Conservation (phyloP, 2,329 filamentous ascomycete genomes). For the Paecilomyces fulvus region DNA sequence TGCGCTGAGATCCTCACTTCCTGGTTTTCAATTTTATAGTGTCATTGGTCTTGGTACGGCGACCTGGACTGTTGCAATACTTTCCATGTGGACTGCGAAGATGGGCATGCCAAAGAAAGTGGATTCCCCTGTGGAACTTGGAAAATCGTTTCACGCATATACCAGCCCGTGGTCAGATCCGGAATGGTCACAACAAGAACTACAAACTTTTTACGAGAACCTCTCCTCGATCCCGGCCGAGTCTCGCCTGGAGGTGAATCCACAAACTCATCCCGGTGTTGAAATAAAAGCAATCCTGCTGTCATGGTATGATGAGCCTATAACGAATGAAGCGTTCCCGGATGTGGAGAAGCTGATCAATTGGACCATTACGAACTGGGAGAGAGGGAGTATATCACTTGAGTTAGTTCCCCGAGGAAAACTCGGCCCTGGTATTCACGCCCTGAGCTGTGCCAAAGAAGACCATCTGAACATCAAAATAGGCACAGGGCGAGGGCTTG, state of each 20-base stretch:
- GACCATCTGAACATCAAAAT: slow-evolving; percentile 22
- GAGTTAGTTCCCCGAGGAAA: slow-evolving; percentile 26
- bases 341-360: slow-evolving; percentile 26
- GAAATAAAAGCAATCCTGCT: slow-evolving; percentile 36
- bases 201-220: slow-evolving; percentile 40
- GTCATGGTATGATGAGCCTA: slow-evolving; percentile 27
- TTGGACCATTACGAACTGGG: slow-evolving; percentile 25
- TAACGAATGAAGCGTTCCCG: slow-evolving; percentile 39
- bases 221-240: slow-evolving; percentile 34
- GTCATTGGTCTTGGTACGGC: slow-evolving; percentile 41
- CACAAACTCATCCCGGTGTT: slow-evolving; percentile 34
- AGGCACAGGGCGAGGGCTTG: slow-evolving; percentile 21
- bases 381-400: slow-evolving; percentile 20
- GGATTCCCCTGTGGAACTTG: slow-evolving; percentile 24
- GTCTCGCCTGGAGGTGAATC: slow-evolving; percentile 33
- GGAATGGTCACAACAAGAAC: slow-evolving; percentile 43
- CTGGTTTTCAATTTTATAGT: slow-evolving; percentile 36
- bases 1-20: slow-evolving; percentile 31
- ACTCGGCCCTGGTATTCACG: slow-evolving; percentile 26
- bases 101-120: slow-evolving; percentile 39
- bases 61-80: slow-evolving; percentile 46
- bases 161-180: slow-evolving; percentile 35
- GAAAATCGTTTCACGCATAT: slow-evolving; percentile 36
- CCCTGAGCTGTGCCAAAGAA: slow-evolving; percentile 23
- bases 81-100: slow-evolving; percentile 41